phyloP scores from a whole-genome alignment of 2,329 filamentous ascomycete species.

The Calonectria naviculata region DNA sequence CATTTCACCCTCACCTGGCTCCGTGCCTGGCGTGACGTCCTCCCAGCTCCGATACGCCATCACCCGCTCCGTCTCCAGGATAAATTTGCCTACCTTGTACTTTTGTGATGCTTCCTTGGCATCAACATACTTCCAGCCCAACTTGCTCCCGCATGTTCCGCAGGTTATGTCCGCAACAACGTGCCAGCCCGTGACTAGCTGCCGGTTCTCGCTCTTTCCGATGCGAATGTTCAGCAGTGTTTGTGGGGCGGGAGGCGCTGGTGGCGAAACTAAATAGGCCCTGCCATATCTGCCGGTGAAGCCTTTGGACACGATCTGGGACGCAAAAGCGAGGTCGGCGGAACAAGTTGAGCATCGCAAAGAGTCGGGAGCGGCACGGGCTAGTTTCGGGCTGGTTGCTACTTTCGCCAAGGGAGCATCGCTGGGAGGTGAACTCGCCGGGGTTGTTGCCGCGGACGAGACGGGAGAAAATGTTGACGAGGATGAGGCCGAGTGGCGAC shows the following conservation, averaged over 20 bases:
- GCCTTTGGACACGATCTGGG: slow-evolving; percentile 73
- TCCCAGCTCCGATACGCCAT: slow-evolving; percentile 65
- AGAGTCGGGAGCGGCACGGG: slow-evolving; percentile 62
- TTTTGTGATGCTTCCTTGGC: slow-evolving; percentile 68
- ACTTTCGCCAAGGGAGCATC: slow-evolving; percentile 26
- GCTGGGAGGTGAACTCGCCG: slow-evolving; percentile 41
- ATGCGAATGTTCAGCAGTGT: slow-evolving; percentile 66
- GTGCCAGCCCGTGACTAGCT: slow-evolving; percentile 72
- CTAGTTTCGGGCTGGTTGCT: slow-evolving; percentile 44
- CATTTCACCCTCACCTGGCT: slow-evolving; percentile 18
- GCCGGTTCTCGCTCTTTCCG: slow-evolving; percentile 64
- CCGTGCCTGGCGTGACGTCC: slow-evolving; percentile 32
- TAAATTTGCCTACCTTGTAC: slow-evolving; percentile 78
- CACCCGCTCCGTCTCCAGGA: slow-evolving; percentile 71
- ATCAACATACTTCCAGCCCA: slow-evolving; percentile 78
- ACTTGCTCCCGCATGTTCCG: slow-evolving; percentile 62
- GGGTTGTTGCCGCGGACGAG: slow-evolving; percentile 43
- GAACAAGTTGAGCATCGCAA: slow-evolving; percentile 70
- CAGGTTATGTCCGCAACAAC: slow-evolving; percentile 74
- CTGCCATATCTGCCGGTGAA: slow-evolving; percentile 75
- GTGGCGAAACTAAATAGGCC: slow-evolving; percentile 68
- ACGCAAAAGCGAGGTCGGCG: slow-evolving; percentile 68
- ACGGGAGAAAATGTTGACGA: slow-evolving; percentile 42
- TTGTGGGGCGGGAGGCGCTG: slow-evolving; percentile 36
- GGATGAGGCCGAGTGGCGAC: slow-evolving; percentile 52